Evolutionary conservation across 345 rosid genomes (phyloP), one percentile per base, ranked within the genome.

Genomic region (Litchi chinensis): DNA sequence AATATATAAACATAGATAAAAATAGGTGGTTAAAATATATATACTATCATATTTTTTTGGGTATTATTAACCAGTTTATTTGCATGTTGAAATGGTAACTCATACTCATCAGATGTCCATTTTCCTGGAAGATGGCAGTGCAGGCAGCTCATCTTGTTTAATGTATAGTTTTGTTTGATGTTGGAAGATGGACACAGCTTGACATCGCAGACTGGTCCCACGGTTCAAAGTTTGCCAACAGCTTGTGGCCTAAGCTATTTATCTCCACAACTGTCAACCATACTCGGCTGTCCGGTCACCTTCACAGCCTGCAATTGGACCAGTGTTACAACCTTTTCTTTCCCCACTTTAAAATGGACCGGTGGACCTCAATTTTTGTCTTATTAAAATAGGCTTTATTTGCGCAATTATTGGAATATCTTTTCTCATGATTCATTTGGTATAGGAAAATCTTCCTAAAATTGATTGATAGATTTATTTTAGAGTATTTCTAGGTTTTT

Each of bases 391-490:
- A 1, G 66, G 39, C 39, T 24, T 41, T 9, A 16, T 50, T 8
- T 65, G 44, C 22, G 19, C 69, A 65, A 65, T 65, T 26, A 65
- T 37, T 32, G n/a, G 66, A 63, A 63, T 63, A 63, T 10, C 66
- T 63, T 63, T 1, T 15, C 7, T 16, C 15, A 3, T 11, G 5
- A n/a, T 24, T 12, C 28, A 4, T 2, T 3, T 32, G 37, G 37
- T 32, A 3, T 32, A 2, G 37, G 3, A 32, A 26, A 26, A 26
- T 26, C 28, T 26, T 26, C 28, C 28, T 26, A 26, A 26, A 26
- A 32, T 32, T 32, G 1, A 32, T 3, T 3, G 3, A 32, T 32
- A 32, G 37, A 32, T 32, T 32, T 32, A 32, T 32, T 32, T 32
- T 2, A 3, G 28, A 26, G 28, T 26, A 26, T 26, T 26, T 0